Percentiles rank a stretch among this genome's conserved stretches.
phyloP scores from a whole-genome alignment of 2,329 filamentous ascomycete species.

The Paraphoma chrysanthemicola region DNA sequence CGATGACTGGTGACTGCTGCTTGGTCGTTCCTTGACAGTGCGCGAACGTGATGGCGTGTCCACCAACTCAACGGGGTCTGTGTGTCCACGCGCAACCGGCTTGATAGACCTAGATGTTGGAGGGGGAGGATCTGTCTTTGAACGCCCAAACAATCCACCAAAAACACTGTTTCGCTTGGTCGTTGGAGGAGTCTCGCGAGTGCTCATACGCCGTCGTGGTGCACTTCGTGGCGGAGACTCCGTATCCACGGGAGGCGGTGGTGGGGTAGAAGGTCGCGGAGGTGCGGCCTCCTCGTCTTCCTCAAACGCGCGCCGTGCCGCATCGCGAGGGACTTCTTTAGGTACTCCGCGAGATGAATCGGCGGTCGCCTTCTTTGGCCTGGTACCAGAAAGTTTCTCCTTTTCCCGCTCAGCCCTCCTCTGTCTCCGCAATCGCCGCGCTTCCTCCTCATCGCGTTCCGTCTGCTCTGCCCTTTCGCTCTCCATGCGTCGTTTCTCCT shows the following conservation, averaged over 20 bases:
- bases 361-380: conserved; percentile 17
- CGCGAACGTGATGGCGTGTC: conserved; percentile 19
- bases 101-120: conserved; percentile 32
- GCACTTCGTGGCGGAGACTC: conserved; percentile 33
- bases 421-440: conserved; percentile 27
- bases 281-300: conserved; percentile 15
- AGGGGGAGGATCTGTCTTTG: conserved; percentile 36
- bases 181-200: conserved; percentile 33
- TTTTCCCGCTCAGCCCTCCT: conserved; percentile 36
- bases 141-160: conserved; percentile 41
- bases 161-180: conserved; percentile 38
- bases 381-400: conserved; percentile 22
- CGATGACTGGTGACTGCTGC: conserved; percentile 41
- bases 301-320: conserved; percentile 28
- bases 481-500: conserved; percentile 23
- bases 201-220: conserved; percentile 33
- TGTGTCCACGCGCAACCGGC: conserved; percentile 28
- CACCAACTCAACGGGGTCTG: conserved; percentile 29
- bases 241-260: conserved; percentile 22
- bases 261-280: conserved; percentile 8
- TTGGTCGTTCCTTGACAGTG: conserved; percentile 31
- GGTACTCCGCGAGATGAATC: conserved; percentile 32
- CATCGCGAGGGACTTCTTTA: conserved; percentile 29
- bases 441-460: conserved; percentile 34
- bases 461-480: conserved; percentile 18